Evolutionary conservation across 73 alveolate genomes (phyloP), one percentile per base, ranked within the genome.

Genomic region (Stentor roeselii): DNA sequence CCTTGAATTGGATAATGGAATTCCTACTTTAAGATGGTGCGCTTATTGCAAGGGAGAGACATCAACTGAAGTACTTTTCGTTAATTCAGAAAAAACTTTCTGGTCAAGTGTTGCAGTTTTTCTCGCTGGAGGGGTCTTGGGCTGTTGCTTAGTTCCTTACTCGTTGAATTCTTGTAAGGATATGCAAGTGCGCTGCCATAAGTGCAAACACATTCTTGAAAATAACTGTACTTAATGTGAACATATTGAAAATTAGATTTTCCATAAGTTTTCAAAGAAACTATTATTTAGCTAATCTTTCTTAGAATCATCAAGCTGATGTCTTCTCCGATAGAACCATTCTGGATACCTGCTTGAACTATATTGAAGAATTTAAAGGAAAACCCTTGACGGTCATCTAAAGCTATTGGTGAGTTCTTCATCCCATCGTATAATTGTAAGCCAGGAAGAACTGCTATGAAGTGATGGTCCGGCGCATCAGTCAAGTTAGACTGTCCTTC

Each of bases 391-490:
- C 34, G 41, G 34, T 27, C 11, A 34, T 34, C 37, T 21, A 67
- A 40, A 67, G 42, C 89, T 38, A 74, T 37, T 38, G 99, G 97
- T 21, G 93, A 92, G 4, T 87, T 88, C 84, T 89, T 95, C 3
- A 92, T 85, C 36, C 99, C 99, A 89, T 95, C 99, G 58, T 91
- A 90, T 84, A 92, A 97, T 39, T 86, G 83, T 21, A 95, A 86
- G 60, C 84, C 76, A 58, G 86, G 76, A 15, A 84, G 87, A 82
- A 95, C 91, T 42, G 95, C 92, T 32, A 95, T 89, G 86, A 86
- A 95, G 89, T 95, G 99, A 60, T 90, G 92, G 75, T 83, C 94
- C 38, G 89, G 88, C 34, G 76, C 76, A 82, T 78, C 83, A 39
- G 93, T 86, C 60, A 85, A 78, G 35, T 87, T 90, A 86, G 96